phyloP scores from a whole-genome alignment of 805 yeast species.

The Monosporozyma aquatica region DNA sequence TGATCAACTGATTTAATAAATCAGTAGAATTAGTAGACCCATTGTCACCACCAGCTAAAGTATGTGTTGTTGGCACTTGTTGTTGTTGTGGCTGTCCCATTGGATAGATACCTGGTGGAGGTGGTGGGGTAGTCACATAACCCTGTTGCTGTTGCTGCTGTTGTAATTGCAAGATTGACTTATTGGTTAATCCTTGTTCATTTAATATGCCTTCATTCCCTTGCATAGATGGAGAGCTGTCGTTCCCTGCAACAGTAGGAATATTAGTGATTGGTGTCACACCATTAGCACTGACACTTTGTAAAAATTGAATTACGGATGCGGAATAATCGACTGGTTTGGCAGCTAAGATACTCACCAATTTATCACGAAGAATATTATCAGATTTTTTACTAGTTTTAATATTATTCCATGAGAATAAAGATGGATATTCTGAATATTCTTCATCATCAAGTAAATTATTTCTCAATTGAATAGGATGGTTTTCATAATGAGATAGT shows the following conservation, averaged over 20 bases:
- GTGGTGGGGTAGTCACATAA: constrained; percentile 33
- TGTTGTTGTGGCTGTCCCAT: constrained; percentile 16
- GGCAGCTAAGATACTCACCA: constrained; percentile 31
- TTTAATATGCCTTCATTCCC: not conserved
- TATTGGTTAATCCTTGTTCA: too few species aligned
- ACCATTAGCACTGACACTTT: constrained; percentile 18
- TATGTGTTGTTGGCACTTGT: constrained; percentile 6
- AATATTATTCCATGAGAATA: constrained; percentile 40
- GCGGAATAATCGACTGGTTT: constrained; percentile 29
- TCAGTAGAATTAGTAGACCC: constrained; percentile 58
- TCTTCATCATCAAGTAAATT: constrained; percentile 23
- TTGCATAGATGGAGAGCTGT: too few species aligned
- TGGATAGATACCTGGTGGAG: constrained; percentile 62
- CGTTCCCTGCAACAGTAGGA: too few species aligned
- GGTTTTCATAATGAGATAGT: constrained; percentile 32
- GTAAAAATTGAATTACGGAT: constrained; percentile 26
- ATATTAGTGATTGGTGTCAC: constrained; percentile 25
- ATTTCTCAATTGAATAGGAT: constrained; percentile 33
- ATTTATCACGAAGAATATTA: constrained; percentile 24
- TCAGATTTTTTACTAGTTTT: constrained; percentile 29
- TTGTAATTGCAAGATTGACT: constrained; percentile 8
- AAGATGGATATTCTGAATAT: constrained; percentile 33
- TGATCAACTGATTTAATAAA: constrained; percentile 73
- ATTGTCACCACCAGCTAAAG: constrained; percentile 12
- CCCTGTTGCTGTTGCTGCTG: constrained; percentile 23